Percentiles rank a stretch among this genome's conserved stretches.
Conservation (phyloP, 192 early-diverging fungal genomes). For the Jimgerdemannia flammicorona region DNA sequence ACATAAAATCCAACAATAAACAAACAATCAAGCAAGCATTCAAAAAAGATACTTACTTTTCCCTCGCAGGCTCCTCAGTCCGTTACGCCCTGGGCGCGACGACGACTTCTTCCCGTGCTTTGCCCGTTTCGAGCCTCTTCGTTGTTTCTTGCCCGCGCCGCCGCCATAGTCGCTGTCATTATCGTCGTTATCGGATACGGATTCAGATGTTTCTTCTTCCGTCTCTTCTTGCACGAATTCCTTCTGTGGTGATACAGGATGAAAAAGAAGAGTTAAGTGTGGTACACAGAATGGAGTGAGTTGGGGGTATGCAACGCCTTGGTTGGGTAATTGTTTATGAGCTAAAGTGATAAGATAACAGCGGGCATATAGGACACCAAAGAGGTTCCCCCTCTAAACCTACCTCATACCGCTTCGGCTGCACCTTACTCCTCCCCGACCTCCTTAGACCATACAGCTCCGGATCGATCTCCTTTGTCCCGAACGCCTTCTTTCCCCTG, state of each 20-base stretch:
- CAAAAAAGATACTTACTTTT: too few species aligned
- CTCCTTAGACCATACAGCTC: slow-evolving; percentile 63
- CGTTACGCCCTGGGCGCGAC: slow-evolving; percentile 28
- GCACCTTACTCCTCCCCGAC: slow-evolving; percentile 45
- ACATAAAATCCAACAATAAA: too few species aligned
- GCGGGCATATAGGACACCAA: neutral
- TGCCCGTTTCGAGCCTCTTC: slow-evolving; percentile 31
- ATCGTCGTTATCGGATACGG: slow-evolving; percentile 30
- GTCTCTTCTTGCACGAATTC: slow-evolving; percentile 16
- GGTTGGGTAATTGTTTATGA: too few species aligned
- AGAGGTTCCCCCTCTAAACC: neutral
- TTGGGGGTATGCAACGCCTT: too few species aligned
- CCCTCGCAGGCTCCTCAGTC: neutral
- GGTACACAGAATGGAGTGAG: too few species aligned
- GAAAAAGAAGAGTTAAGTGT: too few species aligned
- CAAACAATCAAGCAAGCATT: too few species aligned
- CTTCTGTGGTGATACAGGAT: neutral
- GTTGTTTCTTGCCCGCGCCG: slow-evolving; percentile 21
- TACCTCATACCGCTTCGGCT: slow-evolving; percentile 34
- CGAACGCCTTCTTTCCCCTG: neutral
- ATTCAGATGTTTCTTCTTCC: slow-evolving; percentile 28
- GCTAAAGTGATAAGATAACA: too few species aligned
- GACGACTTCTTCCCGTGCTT: slow-evolving; percentile 27
- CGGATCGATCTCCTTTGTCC: slow-evolving; percentile 37
- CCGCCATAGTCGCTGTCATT: slow-evolving; percentile 43